These are phyloP conservation scores for Stereum hirsutum DNA, from an alignment of 1,284 basidiomycete genomes.

Conservation along the genomic window DNA sequence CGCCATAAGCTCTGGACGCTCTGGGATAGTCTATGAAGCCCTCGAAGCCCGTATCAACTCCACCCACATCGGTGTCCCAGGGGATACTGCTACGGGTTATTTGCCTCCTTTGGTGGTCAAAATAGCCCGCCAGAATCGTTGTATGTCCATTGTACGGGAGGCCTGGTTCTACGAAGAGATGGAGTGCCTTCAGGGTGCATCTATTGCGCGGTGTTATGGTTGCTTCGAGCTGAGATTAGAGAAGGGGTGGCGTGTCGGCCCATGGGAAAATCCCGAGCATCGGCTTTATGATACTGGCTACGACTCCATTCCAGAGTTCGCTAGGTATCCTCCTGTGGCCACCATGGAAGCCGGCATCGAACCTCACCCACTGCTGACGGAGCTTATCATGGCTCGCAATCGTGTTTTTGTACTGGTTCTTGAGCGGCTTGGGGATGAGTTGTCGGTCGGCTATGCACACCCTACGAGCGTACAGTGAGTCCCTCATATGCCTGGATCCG, in stretches of 20 bases:
- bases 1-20: background rate
- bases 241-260: too few species aligned
- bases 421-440: too few species aligned
- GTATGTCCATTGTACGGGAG: background rate
- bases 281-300: too few species aligned
- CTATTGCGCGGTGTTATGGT: too few species aligned
- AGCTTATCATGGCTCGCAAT: background rate
- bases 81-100: background rate
- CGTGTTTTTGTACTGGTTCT: background rate
- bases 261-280: too few species aligned
- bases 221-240: too few species aligned
- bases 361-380: background rate
- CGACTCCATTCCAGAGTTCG: background rate
- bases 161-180: too few species aligned
- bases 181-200: too few species aligned
- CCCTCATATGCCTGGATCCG: too few species aligned
- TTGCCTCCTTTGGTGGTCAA: background rate
- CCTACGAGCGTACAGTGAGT: too few species aligned
- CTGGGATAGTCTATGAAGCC: background rate
- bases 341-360: background rate
- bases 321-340: background rate
- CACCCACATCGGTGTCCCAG: too few species aligned
- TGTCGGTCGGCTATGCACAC: too few species aligned
- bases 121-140: background rate
- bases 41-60: background rate